Evolutionary conservation across 2,329 filamentous ascomycete genomes (phyloP), one percentile per base, ranked within the genome.

Genomic region (Colletotrichum simmondsii): DNA sequence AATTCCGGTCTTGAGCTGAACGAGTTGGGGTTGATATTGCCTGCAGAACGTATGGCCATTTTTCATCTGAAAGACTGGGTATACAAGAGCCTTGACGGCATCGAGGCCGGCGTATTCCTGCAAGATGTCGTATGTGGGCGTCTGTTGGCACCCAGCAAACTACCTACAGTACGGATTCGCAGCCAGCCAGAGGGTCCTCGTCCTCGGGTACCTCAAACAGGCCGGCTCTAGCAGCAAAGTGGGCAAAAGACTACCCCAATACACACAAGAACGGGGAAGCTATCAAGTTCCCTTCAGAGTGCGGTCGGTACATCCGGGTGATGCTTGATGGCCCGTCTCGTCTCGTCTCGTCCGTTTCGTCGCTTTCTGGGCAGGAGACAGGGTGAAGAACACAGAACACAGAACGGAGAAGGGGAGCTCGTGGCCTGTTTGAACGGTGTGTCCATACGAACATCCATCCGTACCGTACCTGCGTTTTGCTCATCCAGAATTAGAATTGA

Each of bases 401-500:
- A 58, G 54, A 35, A 62, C 42, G 59, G 59, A 35, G 32, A 35
- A 35, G 32, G 11, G 32, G 32, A 32, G 49, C 60, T 12, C 35
- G 42, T 26, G n/a, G 42, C 7, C 28, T 66, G 35, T 62, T 64
- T 68, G 65, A 73, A 74, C 75, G 75, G 63, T 65, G 14, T 56
- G 42, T 42, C 37, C 37, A 42, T 42, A 42, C 37, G 37, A 42
- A 42, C 16, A 42, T 42, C 37, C 37, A 16, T 42, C 16, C 14
- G 37, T 42, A 42, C 61, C 67, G 67, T 64, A 64, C 61, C 61
- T 64, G 61, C 61, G 49, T 64, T 62, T 65, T 59, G 73, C 81
- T 81, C 53, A 42, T 73, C 70, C 65, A 78, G 80, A 83, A 79
- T 83, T 82, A 83, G 82, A 83, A 83, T 77, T 74, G 77, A 75